Evolutionary conservation across 1,284 basidiomycete genomes (phyloP), one percentile per base, ranked within the genome.

Genomic region (Ceratorhiza oryzae-sativae): DNA sequence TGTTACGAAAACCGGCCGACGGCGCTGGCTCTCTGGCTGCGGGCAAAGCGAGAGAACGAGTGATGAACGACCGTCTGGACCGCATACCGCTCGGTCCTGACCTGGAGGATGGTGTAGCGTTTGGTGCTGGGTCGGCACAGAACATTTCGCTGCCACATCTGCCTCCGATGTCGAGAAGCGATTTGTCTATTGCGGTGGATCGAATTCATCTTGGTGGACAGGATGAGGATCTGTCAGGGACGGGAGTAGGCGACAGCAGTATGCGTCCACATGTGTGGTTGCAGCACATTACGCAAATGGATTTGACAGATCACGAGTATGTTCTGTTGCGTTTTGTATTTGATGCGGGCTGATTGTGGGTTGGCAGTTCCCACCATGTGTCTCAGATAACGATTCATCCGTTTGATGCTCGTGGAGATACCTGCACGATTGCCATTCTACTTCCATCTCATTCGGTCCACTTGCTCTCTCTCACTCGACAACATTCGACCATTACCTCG

Each of bases 251-350:
- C 8, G 84, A 88, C 76, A 85, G 84, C 1, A 84, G 87, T 70
- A 87, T 91, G 86, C 87, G 87, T 61, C 85, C 88, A 0, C 83
- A 87, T 0, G 88, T 87, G 76, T 92, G 88, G 87, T 85, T 89
- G 77, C 86, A 88, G 78, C 84, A 81, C 61, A 75, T 92, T n/a
- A 80, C 83, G 68, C 83, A 83, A 8, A 83, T 86, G 48, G 82
- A 86, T 34, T 82, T 88, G 8, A 76, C 82, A 0, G 79, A 80
- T 51, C 77, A 79, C 51, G 85, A 87, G 90, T 91, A 77, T 81
- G 89, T 82, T n/a, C n/a, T 45, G 23, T 36, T 25, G 8, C 36
- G n/a, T 71, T 61, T 18, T 80, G 80, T 67, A 34, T 80, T 20
- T 77, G 76, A 13, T 79, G 80, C 39, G 77, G 78, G 39, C 60